Evolutionary conservation across 805 yeast species (phyloP), one percentile per base, ranked within the genome.

Genomic region (Candida incommunis): DNA sequence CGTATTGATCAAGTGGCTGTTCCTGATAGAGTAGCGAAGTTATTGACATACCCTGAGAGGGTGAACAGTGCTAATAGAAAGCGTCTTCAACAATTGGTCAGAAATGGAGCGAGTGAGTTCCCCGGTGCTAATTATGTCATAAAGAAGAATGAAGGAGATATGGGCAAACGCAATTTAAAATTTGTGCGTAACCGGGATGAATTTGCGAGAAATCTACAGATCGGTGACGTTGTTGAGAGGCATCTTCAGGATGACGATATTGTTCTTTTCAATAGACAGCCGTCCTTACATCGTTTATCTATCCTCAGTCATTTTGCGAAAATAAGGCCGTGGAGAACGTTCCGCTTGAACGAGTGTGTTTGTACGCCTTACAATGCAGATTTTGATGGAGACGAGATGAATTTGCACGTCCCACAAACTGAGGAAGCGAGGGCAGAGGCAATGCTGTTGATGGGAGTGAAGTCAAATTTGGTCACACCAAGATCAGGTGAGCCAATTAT

Each of bases 361-460:
- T 92, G 98, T 68, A 92, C 98, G 0, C 98, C 98, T 1, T 92
- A 92, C 66, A 94, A 94, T 63, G 99, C 99, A 34, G 99, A 92
- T 74, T 92, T 92, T 61, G 98, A 92, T 64, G 98, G 98, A 66
- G 98, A 92, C 66, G 98, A 92, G 64, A 92, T 92, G 98, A 92
- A 92, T 63, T 70, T 92, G 59, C 98, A 92, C 61, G 98, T 92
- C 41, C 98, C 98, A 1, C 99, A 92, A 64, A 92, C 97, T 1
- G 97, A 92, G 65, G 98, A 92, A 64, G 97, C 98, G 1, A 71
- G 98, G 52, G 95, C 97, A 0, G 99, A 92, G 64, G 98, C 98
- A n/a, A 86, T 90, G 64, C 84, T 83, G 57, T 71, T 92, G 58
- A 92, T 92, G 99, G 98, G 97, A 45, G 98, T 92, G 37, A 92